Evolutionary conservation across 179 eudicot genomes (phyloP).

Genomic region (Silene noctiflora): DNA sequence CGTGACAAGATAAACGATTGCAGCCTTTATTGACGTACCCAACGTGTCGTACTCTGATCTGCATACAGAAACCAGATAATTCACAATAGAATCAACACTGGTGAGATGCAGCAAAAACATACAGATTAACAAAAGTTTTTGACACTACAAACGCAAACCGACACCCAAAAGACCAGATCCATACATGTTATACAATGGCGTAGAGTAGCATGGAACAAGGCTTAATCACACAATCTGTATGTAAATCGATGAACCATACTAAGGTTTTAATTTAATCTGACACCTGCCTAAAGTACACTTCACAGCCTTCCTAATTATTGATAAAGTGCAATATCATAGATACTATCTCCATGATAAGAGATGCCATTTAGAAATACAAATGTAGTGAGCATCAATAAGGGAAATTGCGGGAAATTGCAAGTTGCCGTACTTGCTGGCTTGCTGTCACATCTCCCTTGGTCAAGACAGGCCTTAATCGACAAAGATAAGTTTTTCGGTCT

Average conservation of each 20-base stretch:
- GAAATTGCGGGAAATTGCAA: neutral
- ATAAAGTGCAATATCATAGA: neutral
- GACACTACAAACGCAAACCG: neutral
- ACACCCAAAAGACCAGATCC: neutral
- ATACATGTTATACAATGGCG: neutral
- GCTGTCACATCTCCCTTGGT: neutral
- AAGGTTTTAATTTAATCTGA: neutral
- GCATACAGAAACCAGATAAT: constrained; percentile 20
- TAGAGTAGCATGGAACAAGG: neutral
- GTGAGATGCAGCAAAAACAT: neutral
- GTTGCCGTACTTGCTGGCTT: neutral
- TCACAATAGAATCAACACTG: neutral
- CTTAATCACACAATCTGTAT: neutral
- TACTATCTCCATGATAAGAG: neutral
- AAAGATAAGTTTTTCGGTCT: neutral
- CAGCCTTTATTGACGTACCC: constrained; percentile 83
- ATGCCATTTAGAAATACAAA: neutral
- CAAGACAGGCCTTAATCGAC: neutral
- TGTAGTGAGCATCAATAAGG: neutral
- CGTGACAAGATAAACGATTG: constrained; percentile 81
- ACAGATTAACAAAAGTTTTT: neutral
- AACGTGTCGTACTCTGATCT: constrained; percentile 97
- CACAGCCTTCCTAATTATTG: neutral
- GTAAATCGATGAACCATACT: neutral
- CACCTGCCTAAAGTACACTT: neutral